Evolutionary conservation across 768 basidiomycete species (phyloP).

Genomic region (Nidularia pulvinata): DNA sequence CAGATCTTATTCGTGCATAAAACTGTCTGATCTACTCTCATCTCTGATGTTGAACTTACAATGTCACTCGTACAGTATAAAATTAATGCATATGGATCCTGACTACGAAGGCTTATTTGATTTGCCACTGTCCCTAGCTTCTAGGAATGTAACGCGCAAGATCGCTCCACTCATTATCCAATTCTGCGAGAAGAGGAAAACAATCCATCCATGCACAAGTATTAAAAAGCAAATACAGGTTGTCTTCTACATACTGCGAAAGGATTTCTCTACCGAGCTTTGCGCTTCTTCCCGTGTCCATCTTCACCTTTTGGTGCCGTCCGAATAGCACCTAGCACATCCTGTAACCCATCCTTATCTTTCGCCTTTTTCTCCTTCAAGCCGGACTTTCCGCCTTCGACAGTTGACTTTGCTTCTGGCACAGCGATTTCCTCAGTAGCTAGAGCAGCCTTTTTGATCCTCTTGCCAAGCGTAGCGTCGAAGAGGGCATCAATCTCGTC

Average conservation of each 20-base stretch:
- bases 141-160: too few relatives aligned
- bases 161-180: too few relatives aligned
- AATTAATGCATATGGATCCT: too few relatives aligned
- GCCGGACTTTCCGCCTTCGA: constrained; percentile 8
- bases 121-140: too few relatives aligned
- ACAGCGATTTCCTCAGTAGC: constrained; percentile 3
- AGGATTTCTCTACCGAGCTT: constrained; percentile 7
- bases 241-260: neutral
- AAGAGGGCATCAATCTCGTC: constrained; percentile 84
- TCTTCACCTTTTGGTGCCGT: constrained; percentile 51
- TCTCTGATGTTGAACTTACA: neutral
- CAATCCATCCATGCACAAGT: too few relatives aligned
- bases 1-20: neutral
- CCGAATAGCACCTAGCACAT: constrained; percentile 60
- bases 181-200: too few relatives aligned
- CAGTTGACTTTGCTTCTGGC: constrained; percentile 2
- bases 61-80: too few relatives aligned
- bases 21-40: neutral
- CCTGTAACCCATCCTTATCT: constrained; percentile 37
- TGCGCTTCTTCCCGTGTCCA: constrained; percentile 23
- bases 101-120: too few relatives aligned
- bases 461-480: constrained; percentile 53
- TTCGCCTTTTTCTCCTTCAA: constrained; percentile 3
- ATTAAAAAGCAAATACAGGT: too few relatives aligned
- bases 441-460: constrained; percentile 55